These are phyloP conservation scores for Exophiala dermatitidis DNA, from an alignment of 2,329 filamentous ascomycete genomes.

Conservation along the genomic window DNA sequence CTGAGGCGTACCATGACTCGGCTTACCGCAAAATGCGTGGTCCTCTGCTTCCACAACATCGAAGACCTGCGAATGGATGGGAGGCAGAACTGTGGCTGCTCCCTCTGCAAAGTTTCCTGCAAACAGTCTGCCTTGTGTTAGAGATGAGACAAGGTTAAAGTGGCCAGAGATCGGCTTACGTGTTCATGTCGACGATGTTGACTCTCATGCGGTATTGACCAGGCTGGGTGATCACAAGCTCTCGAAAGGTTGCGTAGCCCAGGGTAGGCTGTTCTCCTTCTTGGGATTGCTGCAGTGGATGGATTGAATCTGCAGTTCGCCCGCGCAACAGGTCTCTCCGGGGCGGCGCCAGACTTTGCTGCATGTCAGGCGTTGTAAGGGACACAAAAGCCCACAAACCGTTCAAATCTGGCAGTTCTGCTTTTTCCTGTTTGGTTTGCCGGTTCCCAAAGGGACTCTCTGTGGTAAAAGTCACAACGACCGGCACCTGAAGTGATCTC, in stretches of 20 bases:
- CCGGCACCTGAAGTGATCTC: slow-evolving; percentile 7
- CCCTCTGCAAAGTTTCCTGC: not conserved
- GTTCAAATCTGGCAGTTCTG: slow-evolving; percentile 8
- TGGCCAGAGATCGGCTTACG: slow-evolving; percentile 7
- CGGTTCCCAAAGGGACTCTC: not conserved
- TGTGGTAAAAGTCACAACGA: slow-evolving; percentile 19
- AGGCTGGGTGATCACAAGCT: slow-evolving; percentile 19
- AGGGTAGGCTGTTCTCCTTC: slow-evolving; percentile 12
- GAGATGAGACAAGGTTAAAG: not conserved
- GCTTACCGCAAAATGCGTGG: slow-evolving; percentile 12
- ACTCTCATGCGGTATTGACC: slow-evolving; percentile 24
- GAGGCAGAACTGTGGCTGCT: slow-evolving; percentile 11
- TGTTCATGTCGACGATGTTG: slow-evolving; percentile 26
- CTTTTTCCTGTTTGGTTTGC: slow-evolving; percentile 4
- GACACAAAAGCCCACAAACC: slow-evolving; percentile 25
- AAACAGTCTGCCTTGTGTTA: slow-evolving; percentile 5
- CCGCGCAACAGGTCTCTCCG: slow-evolving; percentile 22
- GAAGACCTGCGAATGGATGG: slow-evolving; percentile 18
- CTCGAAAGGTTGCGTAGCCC: slow-evolving; percentile 24
- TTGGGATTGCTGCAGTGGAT: slow-evolving; percentile 13
- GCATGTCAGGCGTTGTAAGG: slow-evolving; percentile 19
- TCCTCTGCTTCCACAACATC: slow-evolving; percentile 20
- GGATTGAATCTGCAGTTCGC: slow-evolving; percentile 23
- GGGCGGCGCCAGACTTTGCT: slow-evolving; percentile 18
- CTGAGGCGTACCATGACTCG: not conserved